Evolutionary conservation across 78 protist species (phyloP).

Genomic region (Capsaspora owczarzaki): DNA sequence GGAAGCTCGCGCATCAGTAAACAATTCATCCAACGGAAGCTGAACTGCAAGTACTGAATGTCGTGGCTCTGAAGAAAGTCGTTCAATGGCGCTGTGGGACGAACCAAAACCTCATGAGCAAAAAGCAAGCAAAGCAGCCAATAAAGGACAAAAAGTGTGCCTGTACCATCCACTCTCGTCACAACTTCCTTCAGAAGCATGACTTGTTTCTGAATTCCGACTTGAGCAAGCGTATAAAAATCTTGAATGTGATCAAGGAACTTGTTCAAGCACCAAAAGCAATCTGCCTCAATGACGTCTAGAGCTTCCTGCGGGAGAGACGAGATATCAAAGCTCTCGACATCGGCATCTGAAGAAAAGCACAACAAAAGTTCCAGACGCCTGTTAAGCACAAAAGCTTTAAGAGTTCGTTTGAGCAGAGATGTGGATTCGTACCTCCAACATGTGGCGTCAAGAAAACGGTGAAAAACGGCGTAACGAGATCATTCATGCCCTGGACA

Average conservation of each 20-base stretch:
- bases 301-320: neutral
- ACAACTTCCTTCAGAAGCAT: conserved; percentile 39
- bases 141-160: neutral
- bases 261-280: conserved; percentile 81
- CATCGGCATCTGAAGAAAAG: conserved; percentile 30
- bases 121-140: neutral
- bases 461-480: conserved; percentile 71
- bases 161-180: conserved; percentile 8
- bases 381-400: no score
- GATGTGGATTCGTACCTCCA: no score
- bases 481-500: conserved; percentile 94
- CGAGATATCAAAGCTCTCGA: neutral
- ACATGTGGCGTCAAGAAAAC: conserved; percentile 39
- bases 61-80: conserved; percentile 54
- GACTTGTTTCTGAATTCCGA: conserved; percentile 82
- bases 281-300: conserved; percentile 79
- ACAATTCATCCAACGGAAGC: conserved; percentile 97
- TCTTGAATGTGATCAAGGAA: conserved; percentile 82
- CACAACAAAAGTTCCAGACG: neutral
- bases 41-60: conserved; percentile 72
- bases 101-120: neutral
- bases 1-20: conserved; percentile 83
- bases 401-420: no score
- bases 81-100: conserved; percentile 22
- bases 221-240: conserved; percentile 85